phyloP scores from a whole-genome alignment of 1,284 basidiomycete genomes.

The Microbotryum saponariae region DNA sequence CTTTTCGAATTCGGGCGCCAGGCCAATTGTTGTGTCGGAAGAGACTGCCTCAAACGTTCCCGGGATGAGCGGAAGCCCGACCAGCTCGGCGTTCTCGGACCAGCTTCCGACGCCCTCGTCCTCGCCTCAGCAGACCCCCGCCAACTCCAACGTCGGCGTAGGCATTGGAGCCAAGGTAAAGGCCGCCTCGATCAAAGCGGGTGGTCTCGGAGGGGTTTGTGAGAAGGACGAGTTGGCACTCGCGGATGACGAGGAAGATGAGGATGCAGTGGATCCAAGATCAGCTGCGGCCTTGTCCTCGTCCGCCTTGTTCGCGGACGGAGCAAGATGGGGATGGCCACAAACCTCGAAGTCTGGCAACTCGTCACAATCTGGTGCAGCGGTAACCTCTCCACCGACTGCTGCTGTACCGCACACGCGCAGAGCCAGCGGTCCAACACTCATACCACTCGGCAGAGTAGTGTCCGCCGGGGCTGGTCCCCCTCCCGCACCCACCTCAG shows the following conservation, averaged over 20 bases:
- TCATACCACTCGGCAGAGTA: constrained; percentile 25
- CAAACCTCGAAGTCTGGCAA: background rate
- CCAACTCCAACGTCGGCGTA: background rate
- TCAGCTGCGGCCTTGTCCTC: background rate
- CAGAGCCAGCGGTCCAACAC: constrained; percentile 8
- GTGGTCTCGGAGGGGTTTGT: constrained; percentile 23
- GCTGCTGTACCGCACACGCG: background rate
- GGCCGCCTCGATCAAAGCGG: background rate
- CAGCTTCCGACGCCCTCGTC: constrained; percentile 23
- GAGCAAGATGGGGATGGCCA: constrained; percentile 29
- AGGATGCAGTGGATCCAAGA: constrained; percentile 1
- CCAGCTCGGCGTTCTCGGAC: constrained; percentile 13
- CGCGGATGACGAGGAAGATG: constrained; percentile 1
- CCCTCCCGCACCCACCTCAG: constrained; percentile 1
- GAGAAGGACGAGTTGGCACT: constrained; percentile 13
- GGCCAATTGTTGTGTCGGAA: background rate
- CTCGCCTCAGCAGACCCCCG: constrained; percentile 2
- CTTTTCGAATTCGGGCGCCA: constrained; percentile 3
- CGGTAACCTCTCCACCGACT: constrained; percentile 7
- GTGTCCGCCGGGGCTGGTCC: constrained; percentile 25
- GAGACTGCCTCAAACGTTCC: background rate
- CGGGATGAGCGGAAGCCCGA: constrained; percentile 2
- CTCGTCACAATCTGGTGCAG: background rate
- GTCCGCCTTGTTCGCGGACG: constrained; percentile 18
- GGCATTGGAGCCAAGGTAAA: constrained; percentile 3